Percentiles rank a stretch among this genome's conserved stretches.
phyloP scores from a whole-genome alignment of 495 filamentous ascomycete genomes.

The Extremus antarcticus region DNA sequence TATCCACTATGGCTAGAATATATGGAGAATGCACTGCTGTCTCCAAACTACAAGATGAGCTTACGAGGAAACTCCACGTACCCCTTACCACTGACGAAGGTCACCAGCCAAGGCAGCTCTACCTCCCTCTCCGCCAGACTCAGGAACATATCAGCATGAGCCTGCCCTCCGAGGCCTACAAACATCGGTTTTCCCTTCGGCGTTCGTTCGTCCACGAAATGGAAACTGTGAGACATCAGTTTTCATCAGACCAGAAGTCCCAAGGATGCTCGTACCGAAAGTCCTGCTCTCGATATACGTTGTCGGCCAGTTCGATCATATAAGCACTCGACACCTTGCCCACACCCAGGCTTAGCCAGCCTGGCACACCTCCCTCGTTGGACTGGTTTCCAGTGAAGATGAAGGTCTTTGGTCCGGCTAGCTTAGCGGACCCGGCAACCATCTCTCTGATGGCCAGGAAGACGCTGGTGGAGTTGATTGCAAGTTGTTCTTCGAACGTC shows the following conservation, averaged over 20 bases:
- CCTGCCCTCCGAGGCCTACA: conserved; percentile 23
- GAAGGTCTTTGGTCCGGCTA: conserved; percentile 33
- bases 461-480: conserved; percentile 32
- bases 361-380: conserved; percentile 23
- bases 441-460: conserved; percentile 36
- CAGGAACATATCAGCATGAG: conserved; percentile 33
- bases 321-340: conserved; percentile 33
- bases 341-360: conserved; percentile 27
- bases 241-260: not conserved
- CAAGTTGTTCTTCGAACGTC: conserved; percentile 27
- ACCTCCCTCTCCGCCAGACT: conserved; percentile 25
- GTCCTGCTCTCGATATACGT: conserved; percentile 24
- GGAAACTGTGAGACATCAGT: conserved; percentile 25
- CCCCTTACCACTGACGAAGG: conserved; percentile 34
- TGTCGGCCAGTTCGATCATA: conserved; percentile 31
- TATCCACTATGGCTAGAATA: too few species aligned
- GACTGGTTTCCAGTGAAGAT: conserved; percentile 38
- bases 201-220: conserved; percentile 33
- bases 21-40: too few species aligned
- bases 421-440: conserved; percentile 29
- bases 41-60: not conserved
- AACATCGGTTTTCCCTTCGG: conserved; percentile 25
- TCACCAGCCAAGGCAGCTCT: conserved; percentile 32
- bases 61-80: conserved; percentile 12
- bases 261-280: conserved; percentile 25